Percentiles rank a stretch among this genome's conserved stretches.
phyloP scores from a whole-genome alignment of 202 grass and related monocot genomes.

The Miscanthus sacchariflorus region DNA sequence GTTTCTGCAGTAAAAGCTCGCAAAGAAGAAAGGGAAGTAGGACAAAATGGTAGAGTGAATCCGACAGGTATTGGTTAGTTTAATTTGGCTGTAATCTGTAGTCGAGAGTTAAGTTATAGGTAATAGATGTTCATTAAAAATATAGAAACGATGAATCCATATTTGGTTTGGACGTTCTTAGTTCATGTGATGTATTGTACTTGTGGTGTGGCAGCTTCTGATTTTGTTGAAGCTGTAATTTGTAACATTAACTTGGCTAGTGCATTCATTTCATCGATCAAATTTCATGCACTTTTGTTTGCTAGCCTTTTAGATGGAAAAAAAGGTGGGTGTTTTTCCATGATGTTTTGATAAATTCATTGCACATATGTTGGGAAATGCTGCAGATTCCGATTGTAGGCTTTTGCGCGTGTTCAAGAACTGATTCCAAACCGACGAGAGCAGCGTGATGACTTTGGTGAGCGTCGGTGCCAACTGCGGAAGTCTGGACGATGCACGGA shows the following conservation, averaged over 20 bases:
- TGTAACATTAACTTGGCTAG: conserved; percentile 12
- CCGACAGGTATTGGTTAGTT: conserved; percentile 8
- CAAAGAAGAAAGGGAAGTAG: conserved; percentile 17
- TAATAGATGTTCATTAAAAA: conserved; percentile 18
- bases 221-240: conserved; percentile 29
- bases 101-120: not conserved
- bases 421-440: too few relatives aligned
- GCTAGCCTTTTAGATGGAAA: not conserved
- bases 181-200: conserved; percentile 20
- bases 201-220: conserved; percentile 29
- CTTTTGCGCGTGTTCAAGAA: too few relatives aligned
- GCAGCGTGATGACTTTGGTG: too few relatives aligned
- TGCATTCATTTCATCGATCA: not conserved
- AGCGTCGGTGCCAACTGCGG: too few relatives aligned
- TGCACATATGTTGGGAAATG: not conserved
- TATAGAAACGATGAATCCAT: conserved; percentile 16
- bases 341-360: not conserved
- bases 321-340: not conserved
- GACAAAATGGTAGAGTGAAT: conserved; percentile 34
- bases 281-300: not conserved
- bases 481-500: too few relatives aligned
- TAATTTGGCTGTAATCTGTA: conserved; percentile 17
- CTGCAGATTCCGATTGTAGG: not conserved
- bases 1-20: not conserved
- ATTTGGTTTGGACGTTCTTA: conserved; percentile 26